Evolutionary conservation across 1,284 basidiomycete genomes (phyloP), one percentile per base, ranked within the genome.

Genomic region (Melampsora larici-populina): DNA sequence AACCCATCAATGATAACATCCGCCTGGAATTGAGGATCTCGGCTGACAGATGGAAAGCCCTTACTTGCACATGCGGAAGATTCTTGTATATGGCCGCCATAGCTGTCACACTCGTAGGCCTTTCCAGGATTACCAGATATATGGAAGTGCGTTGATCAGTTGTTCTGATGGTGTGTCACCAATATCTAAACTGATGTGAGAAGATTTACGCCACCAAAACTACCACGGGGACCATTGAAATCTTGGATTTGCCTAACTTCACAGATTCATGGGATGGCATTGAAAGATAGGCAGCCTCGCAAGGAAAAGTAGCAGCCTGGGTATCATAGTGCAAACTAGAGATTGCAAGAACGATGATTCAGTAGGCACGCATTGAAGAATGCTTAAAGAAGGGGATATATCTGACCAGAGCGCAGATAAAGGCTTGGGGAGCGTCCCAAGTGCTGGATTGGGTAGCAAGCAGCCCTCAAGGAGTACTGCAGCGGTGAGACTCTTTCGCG

Each of bases 1-100:
- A 76, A 1, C 73, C 73, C 73, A 76, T 76, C 65, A 76, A 55
- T 5, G 65, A 68, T 62, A 76, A 48, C 64, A 76, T 76, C 36
- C 64, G 31, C 29, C 64, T 31, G 1, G 73, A 67, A 48, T 76
- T 76, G 31, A 76, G 58, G 36, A 46, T 67, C 17, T 46, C 29
- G 0, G 46, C 43, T 0, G 73, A 76, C 26, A 76, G 64, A 51
- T 76, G 66, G 43, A 76, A 76, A 8, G 73, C 49, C 51, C 26
- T 29, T n/a, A 76, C 65, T 5, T 76, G 43, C 11, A 76, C 73
- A 29, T 63, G 36, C 4, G 51, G 65, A 33, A 76, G 29, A 13
- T 64, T 46, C 40, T 51, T 60, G 36, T 76, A 76, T 55, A 76
- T 62, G 36, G 33, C 66, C 36, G 15, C 43, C 73, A 76, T 76